phyloP scores from a whole-genome alignment of 2,329 filamentous ascomycete genomes.

The Nothomitra cinnamomea region DNA sequence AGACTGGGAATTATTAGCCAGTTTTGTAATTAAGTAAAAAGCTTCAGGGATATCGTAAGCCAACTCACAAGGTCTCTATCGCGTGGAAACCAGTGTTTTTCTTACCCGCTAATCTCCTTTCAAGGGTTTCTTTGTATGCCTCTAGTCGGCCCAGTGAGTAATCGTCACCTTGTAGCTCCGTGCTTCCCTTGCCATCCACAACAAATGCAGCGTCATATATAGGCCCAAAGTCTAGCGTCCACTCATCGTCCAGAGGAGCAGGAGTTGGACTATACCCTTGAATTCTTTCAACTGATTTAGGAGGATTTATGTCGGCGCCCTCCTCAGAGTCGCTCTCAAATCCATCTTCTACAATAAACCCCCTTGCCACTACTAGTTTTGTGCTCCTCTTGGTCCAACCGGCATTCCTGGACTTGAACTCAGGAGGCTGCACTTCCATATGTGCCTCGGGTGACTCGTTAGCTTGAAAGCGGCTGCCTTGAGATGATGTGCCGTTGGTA shows the following conservation, averaged over 20 bases:
- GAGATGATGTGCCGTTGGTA: not conserved
- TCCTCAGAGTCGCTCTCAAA: slow-evolving; percentile 6
- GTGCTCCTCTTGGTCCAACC: not conserved
- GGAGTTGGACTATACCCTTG: not conserved
- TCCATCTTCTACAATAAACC: slow-evolving; percentile 12
- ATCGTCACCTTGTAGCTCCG: not conserved
- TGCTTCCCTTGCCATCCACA: not conserved
- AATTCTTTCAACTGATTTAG: not conserved
- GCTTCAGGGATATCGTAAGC: not conserved
- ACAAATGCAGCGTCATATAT: slow-evolving; percentile 3
- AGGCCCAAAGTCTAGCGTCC: slow-evolving; percentile 1
- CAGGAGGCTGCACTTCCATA: not conserved
- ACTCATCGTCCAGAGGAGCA: not conserved
- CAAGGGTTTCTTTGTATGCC: not conserved
- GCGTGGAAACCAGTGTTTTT: not conserved
- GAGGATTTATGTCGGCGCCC: not conserved
- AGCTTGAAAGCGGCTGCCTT: not conserved
- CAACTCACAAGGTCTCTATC: slow-evolving; percentile 4
- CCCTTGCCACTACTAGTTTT: not conserved
- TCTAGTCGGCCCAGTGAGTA: not conserved
- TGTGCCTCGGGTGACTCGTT: not conserved
- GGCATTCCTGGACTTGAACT: not conserved
- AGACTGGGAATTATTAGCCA: not conserved
- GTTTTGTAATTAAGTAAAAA: not conserved
- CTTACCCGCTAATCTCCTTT: not conserved